Percentiles rank a stretch among this genome's conserved stretches.
Conservation (phyloP, 768 basidiomycete species). For the Termitomyces bulborhizus region DNA sequence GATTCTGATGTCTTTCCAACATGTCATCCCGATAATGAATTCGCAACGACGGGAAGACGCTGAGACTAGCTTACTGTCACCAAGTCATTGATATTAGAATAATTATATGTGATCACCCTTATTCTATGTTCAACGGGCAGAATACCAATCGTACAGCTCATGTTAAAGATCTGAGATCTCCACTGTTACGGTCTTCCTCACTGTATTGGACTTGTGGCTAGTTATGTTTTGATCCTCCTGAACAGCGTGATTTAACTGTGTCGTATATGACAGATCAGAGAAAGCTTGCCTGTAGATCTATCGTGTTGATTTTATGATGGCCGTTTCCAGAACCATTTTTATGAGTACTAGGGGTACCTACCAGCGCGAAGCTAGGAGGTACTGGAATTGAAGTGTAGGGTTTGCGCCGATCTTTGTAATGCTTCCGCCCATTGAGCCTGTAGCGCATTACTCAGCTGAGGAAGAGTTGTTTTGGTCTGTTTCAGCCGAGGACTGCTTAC, state of each 20-base stretch:
- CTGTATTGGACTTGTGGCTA: slow-evolving; percentile 4
- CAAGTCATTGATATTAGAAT: no score
- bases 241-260: not conserved
- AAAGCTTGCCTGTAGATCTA: slow-evolving; percentile 5
- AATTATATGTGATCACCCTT: no score
- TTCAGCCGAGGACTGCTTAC: slow-evolving; percentile 12
- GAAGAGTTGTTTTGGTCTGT: no score
- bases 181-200: slow-evolving; percentile 13
- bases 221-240: not conserved
- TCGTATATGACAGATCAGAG: not conserved
- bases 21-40: no score
- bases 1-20: no score
- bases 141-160: no score
- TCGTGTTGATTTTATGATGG: slow-evolving; percentile 5
- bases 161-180: slow-evolving; percentile 13
- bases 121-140: no score
- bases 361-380: not conserved
- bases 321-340: not conserved
- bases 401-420: slow-evolving; percentile 10
- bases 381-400: not conserved
- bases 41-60: no score
- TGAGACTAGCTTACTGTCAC: no score
- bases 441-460: not conserved
- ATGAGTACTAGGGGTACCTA: not conserved
- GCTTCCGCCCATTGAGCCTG: slow-evolving; percentile 18